Evolutionary conservation across 139 green algal genomes (phyloP), one percentile per base, ranked within the genome.

Genomic region (Micromonas pusilla): DNA sequence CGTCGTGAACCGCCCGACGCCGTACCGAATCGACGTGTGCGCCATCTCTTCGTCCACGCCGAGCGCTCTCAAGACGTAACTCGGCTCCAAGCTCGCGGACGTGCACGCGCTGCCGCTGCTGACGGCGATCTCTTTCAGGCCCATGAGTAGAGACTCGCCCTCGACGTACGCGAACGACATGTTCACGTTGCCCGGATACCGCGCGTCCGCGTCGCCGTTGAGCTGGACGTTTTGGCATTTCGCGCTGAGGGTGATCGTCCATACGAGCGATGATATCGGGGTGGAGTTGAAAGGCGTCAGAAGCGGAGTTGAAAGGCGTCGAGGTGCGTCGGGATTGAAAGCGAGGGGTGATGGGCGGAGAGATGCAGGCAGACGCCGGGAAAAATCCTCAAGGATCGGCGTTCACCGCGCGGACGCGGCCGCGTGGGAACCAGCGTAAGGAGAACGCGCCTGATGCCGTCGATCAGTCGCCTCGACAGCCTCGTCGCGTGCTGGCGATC

Each of bases 1-100:
- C 0, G 95, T 97, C 1, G 95, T 99, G 85, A 99, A 99, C 38
- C 93, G 85, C 20, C 94, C 94, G 28, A 97, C 79, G 26, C 94
- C 93, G 76, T 95, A 98, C 25, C 93, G 85, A 53, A 95, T 88
- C 57, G 73, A 89, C 20, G 92, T 97, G 88, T 97, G 93, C 20
- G 94, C 95, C 90, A 98, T 96, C 76, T 99, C 95, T 78, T 99
- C 95, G 66, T 98, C 92, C 76, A 98, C 93, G 4, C 95, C 95
- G 76, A 99, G 86, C 33, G 95, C 95, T 1, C 95, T 85, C 83
- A 99, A 86, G 73, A 99, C 95, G 80, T 99, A 99, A 5, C 77
- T 91, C 0, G 95, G 95, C 89, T 99, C 95, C 79, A 99, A 88
- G 72, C 82, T 92, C 26, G 95, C 94, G 70, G 80, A 91, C 64